Conservation (phyloP, 768 basidiomycete species). For the Leccinum ochraceum region DNA sequence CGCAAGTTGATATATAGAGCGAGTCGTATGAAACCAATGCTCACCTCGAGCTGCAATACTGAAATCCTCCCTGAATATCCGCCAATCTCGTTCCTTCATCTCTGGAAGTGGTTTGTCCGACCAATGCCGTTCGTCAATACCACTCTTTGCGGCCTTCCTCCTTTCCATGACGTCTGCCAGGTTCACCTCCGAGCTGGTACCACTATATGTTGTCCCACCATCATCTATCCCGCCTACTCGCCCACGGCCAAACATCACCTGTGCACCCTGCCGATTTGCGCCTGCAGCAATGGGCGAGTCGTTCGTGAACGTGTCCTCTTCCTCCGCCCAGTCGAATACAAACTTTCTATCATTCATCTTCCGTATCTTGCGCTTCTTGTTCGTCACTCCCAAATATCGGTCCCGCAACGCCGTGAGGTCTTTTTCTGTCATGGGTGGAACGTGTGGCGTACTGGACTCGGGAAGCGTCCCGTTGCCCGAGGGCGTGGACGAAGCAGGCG, state of each 20-base stretch:
- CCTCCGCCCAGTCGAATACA: slow-evolving; percentile 98
- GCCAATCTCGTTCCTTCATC: slow-evolving; percentile 98
- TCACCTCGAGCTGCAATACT: slow-evolving; percentile 90
- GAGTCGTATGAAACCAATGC: background rate
- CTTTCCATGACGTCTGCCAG: slow-evolving; percentile 84
- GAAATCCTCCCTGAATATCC: slow-evolving; percentile 98
- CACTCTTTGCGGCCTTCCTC: slow-evolving; percentile 74
- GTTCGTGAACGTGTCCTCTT: slow-evolving; percentile 88
- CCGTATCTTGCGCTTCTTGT: slow-evolving; percentile 91
- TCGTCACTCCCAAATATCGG: slow-evolving; percentile 92
- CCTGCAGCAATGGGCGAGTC: slow-evolving; percentile 75
- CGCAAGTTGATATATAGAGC: background rate
- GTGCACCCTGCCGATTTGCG: slow-evolving; percentile 74
- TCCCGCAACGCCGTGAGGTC: slow-evolving; percentile 86
- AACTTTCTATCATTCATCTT: slow-evolving; percentile 97
- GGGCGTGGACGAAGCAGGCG: slow-evolving; percentile 50
- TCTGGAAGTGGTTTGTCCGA: slow-evolving; percentile 88
- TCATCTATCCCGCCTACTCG: slow-evolving; percentile 88
- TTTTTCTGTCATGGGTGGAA: slow-evolving; percentile 73
- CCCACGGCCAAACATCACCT: slow-evolving; percentile 87
- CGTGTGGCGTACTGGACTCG: slow-evolving; percentile 42
- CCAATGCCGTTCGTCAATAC: slow-evolving; percentile 96
- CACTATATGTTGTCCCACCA: slow-evolving; percentile 44
- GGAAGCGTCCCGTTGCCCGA: slow-evolving; percentile 30
- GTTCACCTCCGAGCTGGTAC: slow-evolving; percentile 46